Evolutionary conservation across 306 rosid genomes (phyloP).

Genomic region (Quercus berberidifolia): DNA sequence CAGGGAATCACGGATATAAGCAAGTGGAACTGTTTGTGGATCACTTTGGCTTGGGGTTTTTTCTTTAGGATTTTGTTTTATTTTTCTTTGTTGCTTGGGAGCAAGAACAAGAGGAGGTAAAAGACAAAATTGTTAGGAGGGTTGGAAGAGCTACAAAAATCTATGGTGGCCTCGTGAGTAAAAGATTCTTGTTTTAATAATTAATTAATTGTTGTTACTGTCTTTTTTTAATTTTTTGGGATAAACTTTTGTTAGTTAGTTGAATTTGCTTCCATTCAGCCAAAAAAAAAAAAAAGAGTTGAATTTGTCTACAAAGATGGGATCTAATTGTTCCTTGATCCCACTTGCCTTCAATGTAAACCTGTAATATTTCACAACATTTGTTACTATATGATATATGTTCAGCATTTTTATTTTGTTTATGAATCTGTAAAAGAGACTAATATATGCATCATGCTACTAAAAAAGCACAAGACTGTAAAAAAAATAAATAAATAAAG

Average conservation of each 20-base stretch:
- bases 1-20: conserved; percentile 69
- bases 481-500: too few species aligned
- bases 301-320: not conserved
- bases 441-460: too few species aligned
- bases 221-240: not conserved
- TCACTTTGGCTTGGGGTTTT: conserved; percentile 78
- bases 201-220: not conserved
- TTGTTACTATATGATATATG: not conserved
- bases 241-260: too few species aligned
- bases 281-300: too few species aligned
- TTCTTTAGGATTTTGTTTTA: conserved; percentile 80
- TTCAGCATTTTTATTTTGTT: not conserved
- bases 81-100: conserved; percentile 53
- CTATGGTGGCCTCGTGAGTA: too few species aligned
- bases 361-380: not conserved
- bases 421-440: too few species aligned
- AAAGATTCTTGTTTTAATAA: not conserved
- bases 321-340: not conserved
- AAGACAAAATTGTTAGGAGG: not conserved
- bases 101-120: conserved; percentile 72
- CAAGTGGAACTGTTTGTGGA: conserved; percentile 78
- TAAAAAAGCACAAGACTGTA: too few species aligned
- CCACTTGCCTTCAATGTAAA: not conserved
- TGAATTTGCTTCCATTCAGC: too few species aligned
- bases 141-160: too few species aligned